These are phyloP conservation scores for Pelargonium nanum DNA, from an alignment of 345 rosid species.

Conservation along the genomic window DNA sequence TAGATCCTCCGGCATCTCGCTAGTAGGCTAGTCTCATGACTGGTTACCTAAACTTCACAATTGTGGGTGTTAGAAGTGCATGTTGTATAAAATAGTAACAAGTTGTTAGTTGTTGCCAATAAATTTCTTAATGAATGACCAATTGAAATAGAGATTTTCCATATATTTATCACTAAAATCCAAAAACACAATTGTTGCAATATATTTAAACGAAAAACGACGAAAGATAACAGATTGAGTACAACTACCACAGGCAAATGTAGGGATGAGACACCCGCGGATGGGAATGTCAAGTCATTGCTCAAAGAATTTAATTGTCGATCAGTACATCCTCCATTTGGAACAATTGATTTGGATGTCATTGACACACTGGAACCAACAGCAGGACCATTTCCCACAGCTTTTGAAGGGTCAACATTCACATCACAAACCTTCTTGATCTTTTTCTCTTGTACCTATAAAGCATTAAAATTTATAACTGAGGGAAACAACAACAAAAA, in stretches of 20 bases:
- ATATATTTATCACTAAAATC: neutral
- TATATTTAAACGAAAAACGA: neutral
- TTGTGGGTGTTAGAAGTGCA: constrained; percentile 1
- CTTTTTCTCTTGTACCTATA: constrained; percentile 93
- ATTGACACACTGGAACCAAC: constrained; percentile 35
- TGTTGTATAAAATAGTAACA: neutral
- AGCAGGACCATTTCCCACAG: constrained; percentile 33
- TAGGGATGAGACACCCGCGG: constrained; percentile 58
- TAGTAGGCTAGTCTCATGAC: constrained; percentile 67
- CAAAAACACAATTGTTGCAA: neutral
- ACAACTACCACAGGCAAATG: constrained; percentile 90
- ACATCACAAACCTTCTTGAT: constrained; percentile 69
- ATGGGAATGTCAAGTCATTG: constrained; percentile 47
- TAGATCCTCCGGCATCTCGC: constrained; percentile 94
- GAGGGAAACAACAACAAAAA: constrained; percentile 4
- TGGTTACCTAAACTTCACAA: constrained; percentile 48
- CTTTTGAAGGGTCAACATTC: constrained; percentile 53
- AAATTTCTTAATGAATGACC: neutral
- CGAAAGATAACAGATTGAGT: constrained; percentile 18
- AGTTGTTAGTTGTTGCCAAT: neutral
- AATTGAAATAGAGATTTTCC: neutral
- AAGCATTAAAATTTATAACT: constrained; percentile 11
- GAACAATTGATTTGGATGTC: constrained; percentile 23
- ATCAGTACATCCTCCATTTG: constrained; percentile 50
- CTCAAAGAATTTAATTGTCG: constrained; percentile 20